A percentile compares a stretch with the other conserved stretches of the same genome.
Evolutionary conservation across 225 moss, liverwort and hornwort genomes (phyloP).

Genomic region (Bryum argenteum): DNA sequence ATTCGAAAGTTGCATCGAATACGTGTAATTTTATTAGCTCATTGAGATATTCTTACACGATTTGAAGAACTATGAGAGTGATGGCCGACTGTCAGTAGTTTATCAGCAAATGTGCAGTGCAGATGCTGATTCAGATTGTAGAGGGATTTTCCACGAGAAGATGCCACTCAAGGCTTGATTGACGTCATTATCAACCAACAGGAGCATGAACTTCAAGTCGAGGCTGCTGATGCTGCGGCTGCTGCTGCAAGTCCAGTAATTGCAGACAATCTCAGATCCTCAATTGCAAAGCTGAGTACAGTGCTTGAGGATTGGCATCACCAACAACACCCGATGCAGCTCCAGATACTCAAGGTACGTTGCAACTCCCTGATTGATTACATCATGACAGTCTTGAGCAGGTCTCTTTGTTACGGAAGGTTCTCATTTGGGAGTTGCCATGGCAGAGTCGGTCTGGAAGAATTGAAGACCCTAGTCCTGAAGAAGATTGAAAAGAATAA

Average conservation of each 20-base stretch:
- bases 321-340: not conserved
- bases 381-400: too few relatives aligned
- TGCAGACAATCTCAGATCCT: slow-evolving; percentile 13
- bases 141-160: slow-evolving; percentile 42
- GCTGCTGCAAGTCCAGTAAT: not conserved
- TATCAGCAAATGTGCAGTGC: too few relatives aligned
- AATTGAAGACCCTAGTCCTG: too few relatives aligned
- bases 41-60: too few relatives aligned
- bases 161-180: slow-evolving; percentile 33
- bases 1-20: too few relatives aligned
- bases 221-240: not conserved
- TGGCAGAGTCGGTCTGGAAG: not conserved
- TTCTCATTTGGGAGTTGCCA: not conserved
- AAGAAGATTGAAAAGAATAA: too few relatives aligned
- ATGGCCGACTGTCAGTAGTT: too few relatives aligned
- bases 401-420: too few relatives aligned
- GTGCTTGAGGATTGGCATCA: not conserved
- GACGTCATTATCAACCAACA: slow-evolving; percentile 2
- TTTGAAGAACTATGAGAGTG: too few relatives aligned
- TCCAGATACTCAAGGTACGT: not conserved
- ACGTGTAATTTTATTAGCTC: too few relatives aligned
- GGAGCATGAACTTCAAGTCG: not conserved
- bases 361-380: not conserved
- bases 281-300: slow-evolving; percentile 19
- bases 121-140: too few relatives aligned